A percentile compares a stretch with the other conserved stretches of the same genome.
phyloP scores from a whole-genome alignment of 352 stramenopile genomes.

The Blastocystis sp. region DNA sequence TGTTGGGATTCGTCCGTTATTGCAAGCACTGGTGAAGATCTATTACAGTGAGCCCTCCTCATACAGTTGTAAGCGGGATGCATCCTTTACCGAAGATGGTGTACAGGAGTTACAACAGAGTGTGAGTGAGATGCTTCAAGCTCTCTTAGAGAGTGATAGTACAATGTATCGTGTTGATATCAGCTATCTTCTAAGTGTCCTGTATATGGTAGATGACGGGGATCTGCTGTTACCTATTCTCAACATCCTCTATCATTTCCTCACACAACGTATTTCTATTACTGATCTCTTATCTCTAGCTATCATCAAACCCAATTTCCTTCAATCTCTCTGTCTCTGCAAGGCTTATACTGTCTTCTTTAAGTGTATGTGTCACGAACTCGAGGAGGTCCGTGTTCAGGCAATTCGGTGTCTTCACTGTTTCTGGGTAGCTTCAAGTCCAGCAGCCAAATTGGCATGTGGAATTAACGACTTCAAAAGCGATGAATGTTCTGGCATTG shows the following conservation, averaged over 20 bases:
- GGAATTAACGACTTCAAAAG: constrained; percentile 50
- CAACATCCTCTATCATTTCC: not conserved
- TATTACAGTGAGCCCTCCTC: constrained; percentile 44
- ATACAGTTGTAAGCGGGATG: constrained; percentile 46
- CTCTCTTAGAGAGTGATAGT: constrained; percentile 6
- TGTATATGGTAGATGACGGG: constrained; percentile 46
- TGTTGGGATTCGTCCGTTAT: constrained; percentile 53
- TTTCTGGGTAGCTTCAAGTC: constrained; percentile 43
- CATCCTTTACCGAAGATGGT: constrained; percentile 38
- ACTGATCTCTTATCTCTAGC: not conserved
- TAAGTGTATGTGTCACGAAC: constrained; percentile 51
- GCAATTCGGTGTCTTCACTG: constrained; percentile 59
- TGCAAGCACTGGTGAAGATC: constrained; percentile 55
- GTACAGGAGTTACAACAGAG: constrained; percentile 47
- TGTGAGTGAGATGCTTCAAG: constrained; percentile 31
- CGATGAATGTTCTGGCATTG: constrained; percentile 36
- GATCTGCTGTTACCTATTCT: constrained; percentile 8
- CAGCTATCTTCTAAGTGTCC: constrained; percentile 46
- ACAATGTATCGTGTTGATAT: constrained; percentile 47
- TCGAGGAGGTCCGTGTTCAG: constrained; percentile 42
- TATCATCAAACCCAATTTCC: constrained; percentile 4
- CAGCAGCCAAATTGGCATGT: not conserved
- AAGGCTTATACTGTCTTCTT: constrained; percentile 60
- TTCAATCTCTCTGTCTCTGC: constrained; percentile 54
- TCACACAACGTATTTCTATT: not conserved